phyloP scores from a whole-genome alignment of 2,329 filamentous ascomycete species.

The Exophiala bonariae region DNA sequence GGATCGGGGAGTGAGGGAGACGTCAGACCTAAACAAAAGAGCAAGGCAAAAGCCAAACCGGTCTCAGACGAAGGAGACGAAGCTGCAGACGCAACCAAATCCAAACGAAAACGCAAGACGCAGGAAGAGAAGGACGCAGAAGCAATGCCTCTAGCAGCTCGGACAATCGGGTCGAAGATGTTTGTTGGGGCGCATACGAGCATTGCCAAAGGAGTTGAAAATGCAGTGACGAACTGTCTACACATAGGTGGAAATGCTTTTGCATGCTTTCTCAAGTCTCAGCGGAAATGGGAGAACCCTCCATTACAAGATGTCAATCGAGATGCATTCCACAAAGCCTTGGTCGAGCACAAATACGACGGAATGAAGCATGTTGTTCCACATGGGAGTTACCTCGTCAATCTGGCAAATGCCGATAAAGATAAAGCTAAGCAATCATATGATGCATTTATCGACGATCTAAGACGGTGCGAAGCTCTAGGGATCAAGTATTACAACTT shows the following conservation, averaged over 20 bases:
- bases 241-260: conserved; percentile 88
- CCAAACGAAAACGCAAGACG: conserved; percentile 50
- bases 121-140: conserved; percentile 58
- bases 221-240: conserved; percentile 74
- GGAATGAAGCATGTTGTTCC: conserved; percentile 73
- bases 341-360: conserved; percentile 70
- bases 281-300: conserved; percentile 90
- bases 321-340: conserved; percentile 68
- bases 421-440: conserved; percentile 85
- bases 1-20: too few relatives aligned
- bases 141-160: conserved; percentile 64
- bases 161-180: conserved; percentile 73
- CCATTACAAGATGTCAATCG: conserved; percentile 68
- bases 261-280: conserved; percentile 92
- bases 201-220: conserved; percentile 89
- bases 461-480: conserved; percentile 78
- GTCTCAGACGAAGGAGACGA: conserved; percentile 9
- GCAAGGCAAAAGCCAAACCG: neutral
- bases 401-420: conserved; percentile 81
- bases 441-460: conserved; percentile 80
- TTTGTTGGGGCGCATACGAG: conserved; percentile 92
- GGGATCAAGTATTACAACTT: conserved; percentile 97
- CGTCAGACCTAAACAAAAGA: neutral
- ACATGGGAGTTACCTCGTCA: conserved; percentile 95
- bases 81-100: conserved; percentile 7